These are phyloP conservation scores for Bromus sterilis DNA, from an alignment of 176 grass and related monocot genomes.

Conservation along the genomic window DNA sequence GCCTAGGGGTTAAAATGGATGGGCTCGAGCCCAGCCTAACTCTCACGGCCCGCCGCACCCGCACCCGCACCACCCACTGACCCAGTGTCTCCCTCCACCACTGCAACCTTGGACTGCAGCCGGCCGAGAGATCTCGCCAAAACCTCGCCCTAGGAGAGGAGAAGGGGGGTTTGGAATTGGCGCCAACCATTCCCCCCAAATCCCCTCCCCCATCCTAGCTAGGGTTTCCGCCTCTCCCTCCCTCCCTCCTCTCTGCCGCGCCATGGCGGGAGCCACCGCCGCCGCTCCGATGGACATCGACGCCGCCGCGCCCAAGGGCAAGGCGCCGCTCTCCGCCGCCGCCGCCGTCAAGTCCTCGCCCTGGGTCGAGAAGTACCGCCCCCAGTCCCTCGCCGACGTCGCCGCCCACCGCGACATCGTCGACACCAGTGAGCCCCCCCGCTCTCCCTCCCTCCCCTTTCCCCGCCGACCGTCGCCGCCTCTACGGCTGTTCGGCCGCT, in stretches of 20 bases:
- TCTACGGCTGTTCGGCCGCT: not conserved
- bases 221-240: slow-evolving; percentile 25
- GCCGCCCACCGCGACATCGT: slow-evolving; percentile 96
- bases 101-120: not conserved
- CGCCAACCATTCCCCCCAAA: slow-evolving; percentile 34
- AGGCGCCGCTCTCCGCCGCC: slow-evolving; percentile 26
- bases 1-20: too few species aligned
- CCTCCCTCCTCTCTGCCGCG: too few species aligned
- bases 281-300: slow-evolving; percentile 84
- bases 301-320: slow-evolving; percentile 48
- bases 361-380: slow-evolving; percentile 96
- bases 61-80: too few species aligned
- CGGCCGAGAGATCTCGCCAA: not conserved
- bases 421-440: slow-evolving; percentile 58
- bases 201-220: slow-evolving; percentile 9
- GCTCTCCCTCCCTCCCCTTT: not conserved
- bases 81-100: too few species aligned
- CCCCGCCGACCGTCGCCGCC: not conserved
- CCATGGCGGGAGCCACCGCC: slow-evolving; percentile 50
- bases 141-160: not conserved
- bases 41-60: too few species aligned
- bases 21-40: too few species aligned
- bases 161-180: slow-evolving; percentile 46
- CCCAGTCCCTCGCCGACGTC: slow-evolving; percentile 87
- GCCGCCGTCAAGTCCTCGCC: slow-evolving; percentile 54